Evolutionary conservation across 495 filamentous ascomycete species (phyloP), one percentile per base, ranked within the genome.

Genomic region (Penicillium pancosmium): DNA sequence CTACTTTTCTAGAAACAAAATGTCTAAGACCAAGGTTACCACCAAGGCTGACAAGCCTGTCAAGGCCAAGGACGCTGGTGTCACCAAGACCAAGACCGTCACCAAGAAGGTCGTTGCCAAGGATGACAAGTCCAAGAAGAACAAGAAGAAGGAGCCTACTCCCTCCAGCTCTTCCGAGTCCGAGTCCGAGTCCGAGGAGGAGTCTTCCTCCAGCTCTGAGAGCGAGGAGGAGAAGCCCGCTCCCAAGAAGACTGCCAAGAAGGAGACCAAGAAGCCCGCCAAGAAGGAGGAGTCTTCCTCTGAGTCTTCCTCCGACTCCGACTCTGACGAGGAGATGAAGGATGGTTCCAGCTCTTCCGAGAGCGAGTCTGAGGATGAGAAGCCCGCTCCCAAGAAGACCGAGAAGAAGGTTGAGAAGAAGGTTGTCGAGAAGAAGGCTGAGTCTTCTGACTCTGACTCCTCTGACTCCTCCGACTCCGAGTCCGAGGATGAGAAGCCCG

Each of bases 1-100:
- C 25, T 56, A 34, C n/a, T 46, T 43, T 59, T 47, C 59, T 13
- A 75, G 70, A 31, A 65, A 68, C 68, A 75, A 63, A 65, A 84
- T 84, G 81, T 81, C 78, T 48, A 82, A 82, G 72, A 76, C 79
- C 52, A 83, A 83, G 72, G 69, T 73, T 72, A 38, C 72, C 64
- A 67, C 61, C 65, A 76, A 75, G 68, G 70, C 63, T 57, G 74
- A 80, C 55, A 80, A 80, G 70, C 68, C 69, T 69, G 70, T 71
- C 73, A 82, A 82, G 74, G 55, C 70, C 76, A 82, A 82, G 74
- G 72, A 78, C 65, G 70, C 76, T 62, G 79, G 73, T 52, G 73
- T 83, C 56, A 73, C 72, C 72, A 83, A 83, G 74, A 60, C 75
- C 77, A 81, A 81, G 70, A 68, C 75, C 60, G 65, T 80, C 52